Base-by-base conservation (phyloP, 2,329 filamentous ascomycete genomes). In the Bisporella sp. region DNA sequence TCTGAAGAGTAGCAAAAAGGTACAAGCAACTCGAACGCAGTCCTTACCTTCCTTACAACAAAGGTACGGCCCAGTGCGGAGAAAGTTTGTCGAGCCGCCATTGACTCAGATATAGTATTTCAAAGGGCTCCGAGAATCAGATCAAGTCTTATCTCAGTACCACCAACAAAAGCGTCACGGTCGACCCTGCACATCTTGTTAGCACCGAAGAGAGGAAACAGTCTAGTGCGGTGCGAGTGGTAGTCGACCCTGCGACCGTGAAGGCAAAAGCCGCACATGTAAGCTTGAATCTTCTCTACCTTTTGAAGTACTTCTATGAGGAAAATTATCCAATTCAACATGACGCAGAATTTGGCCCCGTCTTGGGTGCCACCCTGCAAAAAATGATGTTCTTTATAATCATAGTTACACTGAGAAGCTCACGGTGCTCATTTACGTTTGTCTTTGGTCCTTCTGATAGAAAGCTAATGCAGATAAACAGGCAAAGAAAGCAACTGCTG, bases 281-380 rank as follows among this genome's bases (percentile, higher is more conserved):
- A 74, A 62, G 73, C 7, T 33, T 30, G 29, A 29, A 8, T 32
- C 5, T 45, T 21, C 44, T n/a, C 21, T 28, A 42, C 9, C 45
- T 29, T 53, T 31, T 41, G 5, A 40, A 35, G 45, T 46, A 54
- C 57, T 64, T 71, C 71, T 68, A 81, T 89, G 87, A 92, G 81
- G 87, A 91, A 87, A 85, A 76, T 74, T 77, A 75, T 82, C 79
- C 82, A 79, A 84, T 68, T 68, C 66, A 71, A 64, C 79, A 86
- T 85, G 86, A 90, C 77, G 85, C 82, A 79, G 82, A 82, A 74
- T 73, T 66, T 76, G 77, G 77, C 77, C 79, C 81, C 87, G 87
- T 92, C 76, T 86, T 93, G 87, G 86, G 73, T 78, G 78, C 75
- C 74, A 79, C 75, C 81, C 84, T 79, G 78, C 82, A 81, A 68